Base-by-base conservation (phyloP, 257 asterid species). In the Solanum tarapatanum region DNA sequence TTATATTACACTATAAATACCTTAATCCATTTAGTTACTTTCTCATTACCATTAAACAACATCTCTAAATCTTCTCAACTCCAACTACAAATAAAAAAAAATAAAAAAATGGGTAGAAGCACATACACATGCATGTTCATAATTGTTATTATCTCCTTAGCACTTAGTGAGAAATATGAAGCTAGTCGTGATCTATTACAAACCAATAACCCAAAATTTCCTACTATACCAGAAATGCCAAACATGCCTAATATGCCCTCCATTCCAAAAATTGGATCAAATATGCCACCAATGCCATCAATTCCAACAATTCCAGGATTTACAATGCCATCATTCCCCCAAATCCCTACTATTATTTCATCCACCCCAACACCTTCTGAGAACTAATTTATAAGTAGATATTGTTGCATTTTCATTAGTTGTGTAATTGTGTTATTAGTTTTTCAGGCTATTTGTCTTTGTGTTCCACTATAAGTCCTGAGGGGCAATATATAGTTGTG, bases 281-380 rank as follows among this genome's bases (percentile, higher is more conserved):
- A 43, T 43, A 43, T 45, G 7, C 16, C 48, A 41, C 4, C 48
- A 7, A 6, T 89, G 32, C 35, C 35, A 33, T 33, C 1, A 33
- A 33, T 33, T 9, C 13, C 48, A n/a, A 72, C 24, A 19, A 70
- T 90, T 80, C 90, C 91, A 33, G 86, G 41, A 82, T 41, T 84
- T 17, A 6, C 80, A 39, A 80, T 87, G 35, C 83, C 83, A 11
- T 51, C 89, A 8, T 30, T 86, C 32, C 91, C 86, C 16, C 64
- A 84, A 60, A 11, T 84, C 55, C 86, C 86, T 23, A 76, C 91
- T 76, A 84, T 89, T 23, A 13, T 89, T 76, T 84, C 88, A 30
- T 75, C 80, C 19, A 28, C 89, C 84, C 89, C 89, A 69, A 89
- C 90, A 77, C 92, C 92, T 41, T 82, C 89, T 5, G 84, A 88